Conservation (phyloP, 805 yeast species). For the Saturnispora ahearnii region DNA sequence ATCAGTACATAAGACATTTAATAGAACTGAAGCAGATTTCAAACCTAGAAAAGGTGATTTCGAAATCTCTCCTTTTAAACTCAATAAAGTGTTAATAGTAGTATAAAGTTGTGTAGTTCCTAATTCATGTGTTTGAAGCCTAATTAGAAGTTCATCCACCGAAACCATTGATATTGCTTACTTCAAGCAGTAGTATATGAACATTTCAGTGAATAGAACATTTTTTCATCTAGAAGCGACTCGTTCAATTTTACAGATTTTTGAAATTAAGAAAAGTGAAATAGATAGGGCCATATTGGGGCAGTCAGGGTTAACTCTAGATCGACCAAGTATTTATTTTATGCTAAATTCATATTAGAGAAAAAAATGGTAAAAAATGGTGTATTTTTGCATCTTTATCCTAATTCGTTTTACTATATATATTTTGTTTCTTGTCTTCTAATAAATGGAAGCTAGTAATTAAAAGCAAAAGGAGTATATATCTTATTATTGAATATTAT, state of each 20-base stretch:
- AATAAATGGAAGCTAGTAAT: too few species aligned
- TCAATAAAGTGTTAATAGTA: neutral
- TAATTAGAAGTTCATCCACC: neutral
- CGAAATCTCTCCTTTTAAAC: neutral
- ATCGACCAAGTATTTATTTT: too few species aligned
- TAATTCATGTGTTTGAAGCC: neutral
- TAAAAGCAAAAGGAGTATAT: too few species aligned
- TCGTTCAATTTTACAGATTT: neutral
- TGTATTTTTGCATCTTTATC: too few species aligned
- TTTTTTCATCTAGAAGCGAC: neutral
- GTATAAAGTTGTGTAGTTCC: neutral
- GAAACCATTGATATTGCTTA: neutral
- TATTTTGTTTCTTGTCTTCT: too few species aligned
- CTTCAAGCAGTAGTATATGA: neutral
- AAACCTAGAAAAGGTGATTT: neutral
- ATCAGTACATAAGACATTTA: neutral
- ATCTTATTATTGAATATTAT: too few species aligned
- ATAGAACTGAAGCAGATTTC: neutral
- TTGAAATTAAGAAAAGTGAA: too few species aligned
- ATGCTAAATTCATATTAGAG: too few species aligned
- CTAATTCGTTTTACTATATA: too few species aligned
- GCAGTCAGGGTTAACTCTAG: too few species aligned
- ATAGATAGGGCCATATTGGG: too few species aligned
- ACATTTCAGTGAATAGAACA: neutral
- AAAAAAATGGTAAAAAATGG: too few species aligned